Percentiles rank a stretch among this genome's conserved stretches.
These are phyloP conservation scores for Ganoderma lucidum DNA, from an alignment of 1,284 basidiomycete genomes.

Conservation along the genomic window DNA sequence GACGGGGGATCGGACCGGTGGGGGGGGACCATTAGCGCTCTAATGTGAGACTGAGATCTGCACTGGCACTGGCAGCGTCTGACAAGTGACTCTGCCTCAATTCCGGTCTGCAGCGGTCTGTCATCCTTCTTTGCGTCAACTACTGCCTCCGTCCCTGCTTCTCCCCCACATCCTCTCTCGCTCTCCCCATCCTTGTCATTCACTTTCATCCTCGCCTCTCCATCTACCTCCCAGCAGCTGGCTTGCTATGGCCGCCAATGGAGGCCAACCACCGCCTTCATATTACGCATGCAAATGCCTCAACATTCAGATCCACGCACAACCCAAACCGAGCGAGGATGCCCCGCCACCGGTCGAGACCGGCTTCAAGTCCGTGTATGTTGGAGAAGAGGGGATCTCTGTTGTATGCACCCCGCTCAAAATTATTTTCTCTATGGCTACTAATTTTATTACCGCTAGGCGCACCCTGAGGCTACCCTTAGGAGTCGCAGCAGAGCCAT, in stretches of 20 bases:
- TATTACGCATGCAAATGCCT: slow-evolving; percentile 73
- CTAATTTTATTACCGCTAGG: slow-evolving; percentile 47
- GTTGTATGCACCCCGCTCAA: slow-evolving; percentile 55
- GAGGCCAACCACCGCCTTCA: slow-evolving; percentile 29
- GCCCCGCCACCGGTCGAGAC: slow-evolving; percentile 45
- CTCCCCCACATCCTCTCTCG: slow-evolving; percentile 19
- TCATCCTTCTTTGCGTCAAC: slow-evolving; percentile 13
- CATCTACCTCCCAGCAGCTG: slow-evolving; percentile 15
- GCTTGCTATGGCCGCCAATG: slow-evolving; percentile 40
- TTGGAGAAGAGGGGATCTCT: slow-evolving; percentile 70
- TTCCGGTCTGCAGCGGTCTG: not conserved
- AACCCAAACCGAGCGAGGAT: slow-evolving; percentile 31
- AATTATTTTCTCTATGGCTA: not conserved
- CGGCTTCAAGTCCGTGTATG: slow-evolving; percentile 64
- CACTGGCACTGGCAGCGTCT: slow-evolving; percentile 11
- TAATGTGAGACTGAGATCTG: slow-evolving; percentile 13
- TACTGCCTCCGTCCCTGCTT: slow-evolving; percentile 17
- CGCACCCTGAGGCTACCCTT: slow-evolving; percentile 75
- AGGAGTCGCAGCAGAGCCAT: slow-evolving; percentile 62
- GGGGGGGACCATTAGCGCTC: slow-evolving; percentile 37
- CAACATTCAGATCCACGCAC: slow-evolving; percentile 63
- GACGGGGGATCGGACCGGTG: slow-evolving; percentile 30
- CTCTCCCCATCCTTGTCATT: slow-evolving; percentile 2
- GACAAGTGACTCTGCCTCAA: not conserved
- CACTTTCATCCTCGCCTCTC: slow-evolving; percentile 7